These are phyloP conservation scores for Sinapis alba DNA, from an alignment of 441 rosid genomes.

Conservation along the genomic window DNA sequence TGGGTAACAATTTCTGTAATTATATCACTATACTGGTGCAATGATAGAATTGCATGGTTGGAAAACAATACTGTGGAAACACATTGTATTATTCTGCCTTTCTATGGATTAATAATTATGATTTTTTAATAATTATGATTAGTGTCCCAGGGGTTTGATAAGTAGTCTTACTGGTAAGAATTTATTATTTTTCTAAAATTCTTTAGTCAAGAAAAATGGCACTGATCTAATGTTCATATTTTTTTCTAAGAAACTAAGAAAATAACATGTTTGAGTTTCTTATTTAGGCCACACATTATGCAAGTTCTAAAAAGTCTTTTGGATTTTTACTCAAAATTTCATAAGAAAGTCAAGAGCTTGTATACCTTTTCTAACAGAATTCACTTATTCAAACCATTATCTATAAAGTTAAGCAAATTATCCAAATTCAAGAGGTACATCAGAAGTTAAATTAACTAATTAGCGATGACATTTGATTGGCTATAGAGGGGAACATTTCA, in stretches of 20 bases:
- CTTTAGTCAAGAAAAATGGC: background rate
- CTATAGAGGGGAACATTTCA: conserved; percentile 47
- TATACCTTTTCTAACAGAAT: background rate
- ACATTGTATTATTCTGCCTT: background rate
- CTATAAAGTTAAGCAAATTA: background rate
- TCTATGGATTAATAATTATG: background rate
- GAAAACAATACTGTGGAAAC: background rate
- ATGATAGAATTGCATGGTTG: background rate
- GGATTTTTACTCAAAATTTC: background rate
- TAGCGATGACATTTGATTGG: conserved; percentile 29
- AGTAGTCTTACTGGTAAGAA: background rate
- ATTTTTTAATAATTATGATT: background rate
- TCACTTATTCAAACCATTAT: background rate
- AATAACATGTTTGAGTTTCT: background rate
- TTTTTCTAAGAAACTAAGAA: background rate
- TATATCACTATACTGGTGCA: background rate
- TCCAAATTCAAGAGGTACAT: background rate
- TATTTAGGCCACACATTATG: background rate
- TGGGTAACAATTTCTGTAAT: background rate
- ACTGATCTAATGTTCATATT: background rate
- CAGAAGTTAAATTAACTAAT: background rate
- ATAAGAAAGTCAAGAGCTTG: conserved; percentile 4
- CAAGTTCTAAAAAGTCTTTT: conserved; percentile 9
- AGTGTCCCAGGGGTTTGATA: background rate
- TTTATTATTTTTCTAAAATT: background rate